phyloP scores from a whole-genome alignment of 2,329 filamentous ascomycete genomes.

The Aureobasidium pullulans region DNA sequence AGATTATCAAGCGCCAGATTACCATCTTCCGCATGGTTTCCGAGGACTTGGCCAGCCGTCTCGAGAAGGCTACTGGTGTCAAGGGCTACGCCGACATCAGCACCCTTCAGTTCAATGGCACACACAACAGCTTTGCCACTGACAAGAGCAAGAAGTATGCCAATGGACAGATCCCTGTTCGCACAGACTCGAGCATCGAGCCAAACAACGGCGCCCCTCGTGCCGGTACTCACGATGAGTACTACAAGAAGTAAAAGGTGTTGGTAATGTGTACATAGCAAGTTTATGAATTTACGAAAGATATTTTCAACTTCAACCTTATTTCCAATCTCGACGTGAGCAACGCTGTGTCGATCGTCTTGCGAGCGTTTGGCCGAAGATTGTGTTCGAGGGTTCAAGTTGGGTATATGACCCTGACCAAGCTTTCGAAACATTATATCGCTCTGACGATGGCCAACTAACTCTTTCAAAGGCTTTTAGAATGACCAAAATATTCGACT shows the following conservation, averaged over 20 bases:
- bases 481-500: too few species aligned
- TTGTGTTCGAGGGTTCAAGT: background rate
- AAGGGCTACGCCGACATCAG: conserved; percentile 54
- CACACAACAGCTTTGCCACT: conserved; percentile 54
- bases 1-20: conserved; percentile 58
- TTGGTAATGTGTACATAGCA: background rate
- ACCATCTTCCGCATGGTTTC: conserved; percentile 58
- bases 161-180: conserved; percentile 40
- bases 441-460: too few species aligned
- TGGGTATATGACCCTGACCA: background rate
- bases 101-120: conserved; percentile 51
- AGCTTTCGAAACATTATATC: too few species aligned
- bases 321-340: too few species aligned
- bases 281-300: background rate
- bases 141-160: conserved; percentile 40
- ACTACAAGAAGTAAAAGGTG: conserved; percentile 9
- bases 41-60: conserved; percentile 47
- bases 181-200: conserved; percentile 19
- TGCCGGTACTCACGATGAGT: conserved; percentile 34
- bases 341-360: background rate
- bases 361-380: background rate
- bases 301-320: background rate
- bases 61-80: conserved; percentile 57
- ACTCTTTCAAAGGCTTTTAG: too few species aligned
- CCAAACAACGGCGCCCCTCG: conserved; percentile 44